Conservation (phyloP, 768 basidiomycete species). For the Suillus hirtellus region DNA sequence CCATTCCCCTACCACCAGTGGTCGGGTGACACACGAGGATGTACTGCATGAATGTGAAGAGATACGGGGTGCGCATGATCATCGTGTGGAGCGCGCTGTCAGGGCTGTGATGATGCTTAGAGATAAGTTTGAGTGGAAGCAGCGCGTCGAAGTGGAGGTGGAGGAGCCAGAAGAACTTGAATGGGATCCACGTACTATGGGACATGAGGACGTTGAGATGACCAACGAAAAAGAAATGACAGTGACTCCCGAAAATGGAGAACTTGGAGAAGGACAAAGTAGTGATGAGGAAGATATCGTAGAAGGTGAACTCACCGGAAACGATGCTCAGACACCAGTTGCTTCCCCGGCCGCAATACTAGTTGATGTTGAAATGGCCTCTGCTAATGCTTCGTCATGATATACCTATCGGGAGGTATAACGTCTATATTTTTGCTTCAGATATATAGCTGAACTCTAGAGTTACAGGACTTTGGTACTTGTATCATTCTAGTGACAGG, state of each 20-base stretch:
- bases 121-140: conserved; percentile 83
- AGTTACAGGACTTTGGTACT: background rate
- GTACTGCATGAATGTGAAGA: conserved; percentile 66
- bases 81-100: conserved; percentile 74
- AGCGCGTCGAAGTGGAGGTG: conserved; percentile 74
- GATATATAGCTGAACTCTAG: background rate
- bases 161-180: conserved; percentile 79
- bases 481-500: conserved; percentile 27
- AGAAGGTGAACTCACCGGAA: conserved; percentile 34
- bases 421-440: background rate
- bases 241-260: conserved; percentile 22
- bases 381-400: conserved; percentile 11
- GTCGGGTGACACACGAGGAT: conserved; percentile 48
- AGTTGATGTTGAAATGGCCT: conserved; percentile 25
- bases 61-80: conserved; percentile 71
- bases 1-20: conserved; percentile 24
- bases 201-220: conserved; percentile 16
- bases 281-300: conserved; percentile 41
- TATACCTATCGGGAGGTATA: conserved; percentile 7
- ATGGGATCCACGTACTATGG: conserved; percentile 57
- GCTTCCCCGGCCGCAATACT: conserved; percentile 15
- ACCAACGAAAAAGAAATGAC: conserved; percentile 17
- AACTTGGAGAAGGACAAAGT: conserved; percentile 34
- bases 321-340: conserved; percentile 30
- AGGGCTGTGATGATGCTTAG: conserved; percentile 74